Percentiles rank a stretch among this genome's conserved stretches.
Conservation (phyloP, 805 yeast genomes). For the Candida multigemmis region DNA sequence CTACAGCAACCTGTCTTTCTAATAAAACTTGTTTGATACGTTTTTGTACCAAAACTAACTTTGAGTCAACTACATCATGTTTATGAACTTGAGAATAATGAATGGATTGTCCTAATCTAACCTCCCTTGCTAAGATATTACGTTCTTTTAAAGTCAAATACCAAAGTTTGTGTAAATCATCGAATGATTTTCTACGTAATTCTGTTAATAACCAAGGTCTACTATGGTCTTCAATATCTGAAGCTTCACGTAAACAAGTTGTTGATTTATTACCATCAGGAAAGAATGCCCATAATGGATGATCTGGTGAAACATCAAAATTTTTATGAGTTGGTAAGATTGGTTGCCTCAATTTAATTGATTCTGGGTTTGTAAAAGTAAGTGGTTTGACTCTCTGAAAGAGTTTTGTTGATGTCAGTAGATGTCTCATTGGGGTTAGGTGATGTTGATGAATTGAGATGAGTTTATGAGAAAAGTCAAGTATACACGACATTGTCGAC, state of each 20-base stretch:
- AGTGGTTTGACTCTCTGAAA: constrained; percentile 30
- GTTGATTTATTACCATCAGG: constrained; percentile 39
- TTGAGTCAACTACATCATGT: constrained; percentile 30
- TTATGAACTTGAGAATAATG: constrained; percentile 17
- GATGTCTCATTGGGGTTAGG: constrained; percentile 6
- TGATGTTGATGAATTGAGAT: no score
- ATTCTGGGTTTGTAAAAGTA: constrained; percentile 14
- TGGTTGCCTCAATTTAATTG: constrained; percentile 62
- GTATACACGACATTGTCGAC: no score
- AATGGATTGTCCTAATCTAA: constrained; percentile 39
- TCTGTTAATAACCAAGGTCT: constrained; percentile 86
- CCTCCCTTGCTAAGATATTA: constrained; percentile 70
- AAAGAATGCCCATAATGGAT: constrained; percentile 95
- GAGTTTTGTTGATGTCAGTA: constrained; percentile 25
- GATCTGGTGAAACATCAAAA: constrained; percentile 68
- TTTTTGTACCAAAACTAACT: constrained; percentile 26
- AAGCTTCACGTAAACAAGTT: constrained; percentile 47
- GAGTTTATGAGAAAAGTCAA: no score
- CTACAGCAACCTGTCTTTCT: constrained; percentile 72
- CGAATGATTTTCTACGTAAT: constrained; percentile 82
- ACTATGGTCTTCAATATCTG: constrained; percentile 42
- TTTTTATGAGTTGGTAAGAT: constrained; percentile 75
- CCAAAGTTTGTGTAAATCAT: constrained; percentile 90
- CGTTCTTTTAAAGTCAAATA: constrained; percentile 77
- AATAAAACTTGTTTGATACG: constrained; percentile 78